Base-by-base conservation (phyloP, 164 flowering plant genomes). In the Platanus orientalis region DNA sequence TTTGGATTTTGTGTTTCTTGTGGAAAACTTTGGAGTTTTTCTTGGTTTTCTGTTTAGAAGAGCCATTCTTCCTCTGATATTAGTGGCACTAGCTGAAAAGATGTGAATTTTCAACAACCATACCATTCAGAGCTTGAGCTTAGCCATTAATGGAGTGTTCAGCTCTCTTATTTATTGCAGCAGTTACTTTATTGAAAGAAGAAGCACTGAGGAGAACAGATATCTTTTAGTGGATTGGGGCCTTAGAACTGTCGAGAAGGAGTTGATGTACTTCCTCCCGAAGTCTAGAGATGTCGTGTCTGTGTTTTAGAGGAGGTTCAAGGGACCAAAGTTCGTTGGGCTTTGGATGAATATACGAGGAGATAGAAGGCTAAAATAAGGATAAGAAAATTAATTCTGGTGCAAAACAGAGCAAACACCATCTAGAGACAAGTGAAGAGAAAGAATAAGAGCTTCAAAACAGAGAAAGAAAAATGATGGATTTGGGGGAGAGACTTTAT, bases 121-220 rank as follows among this genome's bases (percentile, higher is more conserved):
- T n/a, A n/a, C n/a, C n/a, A n/a, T n/a, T n/a, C n/a, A n/a, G n/a
- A n/a, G n/a, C n/a, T n/a, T n/a, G n/a, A n/a, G n/a, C n/a, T n/a
- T n/a, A n/a, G n/a, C n/a, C n/a, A n/a, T n/a, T n/a, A n/a, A n/a
- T n/a, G n/a, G n/a, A n/a, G n/a, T n/a, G n/a, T n/a, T n/a, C n/a
- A n/a, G 75, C 75, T 24, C 82, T 79, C 17, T n/a, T n/a, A n/a
- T 63, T 74, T 2, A 74, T 78, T n/a, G 82, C 73, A 16, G 76
- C 79, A 27, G 79, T 69, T 24, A 62, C 71, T 55, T 61, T 64
- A 58, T 66, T 68, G 51, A 58, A 71, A 17, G 78, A 71, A 24
- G 79, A 62, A 47, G 62, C 40, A 53, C 64, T 71, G 23, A 75
- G 68, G 26, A 75, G 68, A 44, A 51, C 70, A 65, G 79, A 71